A percentile compares a stretch with the other conserved stretches of the same genome.
Conservation (phyloP, 1,139 yeast species). For the Zygosaccharomyces pseudobailii region DNA sequence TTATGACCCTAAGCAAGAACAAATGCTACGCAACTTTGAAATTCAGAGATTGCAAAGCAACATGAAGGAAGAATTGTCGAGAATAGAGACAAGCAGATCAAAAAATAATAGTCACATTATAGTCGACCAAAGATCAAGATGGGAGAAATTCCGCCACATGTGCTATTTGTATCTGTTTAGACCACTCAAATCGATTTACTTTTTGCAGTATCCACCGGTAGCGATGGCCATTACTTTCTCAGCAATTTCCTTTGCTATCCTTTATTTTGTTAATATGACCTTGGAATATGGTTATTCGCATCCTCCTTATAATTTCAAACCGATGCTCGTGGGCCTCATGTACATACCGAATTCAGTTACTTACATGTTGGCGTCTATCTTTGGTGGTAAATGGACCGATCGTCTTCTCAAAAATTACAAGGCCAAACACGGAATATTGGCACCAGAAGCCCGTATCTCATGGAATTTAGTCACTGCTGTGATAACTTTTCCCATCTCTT, state of each 20-base stretch:
- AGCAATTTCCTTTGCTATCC: constrained; percentile 60
- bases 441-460: constrained; percentile 76
- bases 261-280: constrained; percentile 73
- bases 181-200: constrained; percentile 48
- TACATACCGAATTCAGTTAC: constrained; percentile 83
- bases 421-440: constrained; percentile 56
- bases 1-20: constrained; percentile 24
- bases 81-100: constrained; percentile 27
- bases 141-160: constrained; percentile 23
- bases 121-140: constrained; percentile 11
- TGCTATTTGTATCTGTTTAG: constrained; percentile 42
- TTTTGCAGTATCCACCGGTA: constrained; percentile 70
- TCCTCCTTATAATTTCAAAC: constrained; percentile 63
- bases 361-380: constrained; percentile 64
- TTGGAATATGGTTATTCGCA: constrained; percentile 58
- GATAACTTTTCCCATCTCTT: constrained; percentile 54
- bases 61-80: constrained; percentile 30
- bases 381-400: constrained; percentile 82
- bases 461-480: constrained; percentile 70
- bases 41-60: constrained; percentile 17
- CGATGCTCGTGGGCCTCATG: constrained; percentile 65
- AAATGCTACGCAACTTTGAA: constrained; percentile 21
- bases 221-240: constrained; percentile 59
- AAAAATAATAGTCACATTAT: constrained; percentile 20
- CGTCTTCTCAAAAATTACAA: constrained; percentile 51